Base-by-base conservation (phyloP, 768 basidiomycete species). In the Serendipita sp. region DNA sequence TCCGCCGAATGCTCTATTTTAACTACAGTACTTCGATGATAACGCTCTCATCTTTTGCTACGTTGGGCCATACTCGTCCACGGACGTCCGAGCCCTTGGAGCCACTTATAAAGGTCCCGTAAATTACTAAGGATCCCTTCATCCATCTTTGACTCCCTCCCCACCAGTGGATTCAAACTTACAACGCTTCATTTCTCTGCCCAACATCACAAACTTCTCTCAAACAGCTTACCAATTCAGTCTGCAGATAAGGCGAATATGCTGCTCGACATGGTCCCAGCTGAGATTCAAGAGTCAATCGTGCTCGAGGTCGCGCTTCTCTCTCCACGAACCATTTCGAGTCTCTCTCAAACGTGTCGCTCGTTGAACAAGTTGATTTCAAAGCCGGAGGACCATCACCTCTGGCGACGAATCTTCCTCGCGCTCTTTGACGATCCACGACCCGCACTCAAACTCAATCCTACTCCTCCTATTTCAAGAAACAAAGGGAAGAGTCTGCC, bases 381-480 rank as follows among this genome's bases (percentile, higher is more conserved):
- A 67, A 69, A 73, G 22, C 64, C 74, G 31, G 64, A 73, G 31
- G 82, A 85, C 71, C 78, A 79, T 51, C 80, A 81, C 68, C 76
- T 90, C 42, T 90, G 86, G 86, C 81, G 82, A 61, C 74, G 79
- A 61, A 74, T 88, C 60, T 87, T 84, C 71, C 78, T 85, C 42
- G 62, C 71, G 0, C 76, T 79, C 3, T 88, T 86, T 70, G 88
- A 89, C 69, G 80, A 85, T 67, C 84, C 84, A n/a, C 75, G 80
- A 20, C 45, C n/a, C 20, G 45, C 45, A 9, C 45, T 48, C 26
- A 5, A 9, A 48, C 45, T 48, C n/a, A 17, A 48, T 9, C 26
- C 45, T n/a, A n/a, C n/a, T 2, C 7, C 17, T 9, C 45, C 45
- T 14, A 38, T 38, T 14, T 7, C 34, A 38, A 38, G 34, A 38